Conservation (phyloP, 257 asterid genomes). For the Fraxinus cuspidata region DNA sequence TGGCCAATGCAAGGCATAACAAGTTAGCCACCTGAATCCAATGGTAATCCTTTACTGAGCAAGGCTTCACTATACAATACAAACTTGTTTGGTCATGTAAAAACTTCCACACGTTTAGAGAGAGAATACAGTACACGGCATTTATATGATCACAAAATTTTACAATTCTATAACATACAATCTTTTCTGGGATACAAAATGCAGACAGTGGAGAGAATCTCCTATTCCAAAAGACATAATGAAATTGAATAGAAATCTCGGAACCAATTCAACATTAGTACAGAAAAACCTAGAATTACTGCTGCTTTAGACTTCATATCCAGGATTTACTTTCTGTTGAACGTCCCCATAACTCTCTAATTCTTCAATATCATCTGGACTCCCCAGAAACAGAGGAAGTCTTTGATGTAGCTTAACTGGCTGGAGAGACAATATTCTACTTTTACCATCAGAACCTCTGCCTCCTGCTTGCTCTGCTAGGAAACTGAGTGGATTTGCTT, state of each 20-base stretch:
- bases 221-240: not conserved
- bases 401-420: constrained; percentile 86
- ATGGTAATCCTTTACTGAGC: not conserved
- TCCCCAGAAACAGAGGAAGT: constrained; percentile 84
- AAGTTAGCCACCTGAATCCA: constrained; percentile 7
- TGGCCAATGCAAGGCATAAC: not conserved
- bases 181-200: not conserved
- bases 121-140: not conserved
- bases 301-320: constrained; percentile 65
- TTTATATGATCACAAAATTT: not conserved
- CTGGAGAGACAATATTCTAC: constrained; percentile 72
- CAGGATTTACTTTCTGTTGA: constrained; percentile 92
- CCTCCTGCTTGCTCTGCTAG: constrained; percentile 93
- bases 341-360: constrained; percentile 80
- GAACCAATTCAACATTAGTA: constrained; percentile 5
- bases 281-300: not conserved
- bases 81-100: not conserved
- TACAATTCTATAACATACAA: constrained; percentile 1
- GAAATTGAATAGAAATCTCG: not conserved
- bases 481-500: constrained; percentile 90
- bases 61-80: not conserved
- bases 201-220: not conserved
- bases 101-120: not conserved
- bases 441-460: constrained; percentile 79
- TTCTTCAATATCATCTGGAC: constrained; percentile 81